Conservation (phyloP, 2,329 filamentous ascomycete genomes). For the Aspergillus udagawae region DNA sequence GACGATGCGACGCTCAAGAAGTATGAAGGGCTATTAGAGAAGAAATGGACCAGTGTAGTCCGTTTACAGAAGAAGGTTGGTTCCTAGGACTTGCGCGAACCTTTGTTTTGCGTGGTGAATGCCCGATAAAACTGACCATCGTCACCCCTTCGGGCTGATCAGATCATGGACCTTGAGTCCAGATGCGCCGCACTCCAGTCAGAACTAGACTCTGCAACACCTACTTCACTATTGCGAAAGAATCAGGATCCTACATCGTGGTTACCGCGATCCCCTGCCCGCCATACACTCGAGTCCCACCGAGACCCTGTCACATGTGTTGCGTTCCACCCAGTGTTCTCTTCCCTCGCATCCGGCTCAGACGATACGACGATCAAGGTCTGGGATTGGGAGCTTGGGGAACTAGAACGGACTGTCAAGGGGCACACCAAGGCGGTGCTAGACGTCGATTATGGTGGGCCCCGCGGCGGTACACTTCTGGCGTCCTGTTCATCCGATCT, state of each 20-base stretch:
- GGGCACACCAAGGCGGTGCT: conserved; percentile 85
- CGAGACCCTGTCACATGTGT: conserved; percentile 77
- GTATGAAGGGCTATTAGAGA: conserved; percentile 87
- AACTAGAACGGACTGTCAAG: conserved; percentile 85
- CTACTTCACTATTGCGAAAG: conserved; percentile 68
- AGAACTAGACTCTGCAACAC: conserved; percentile 81
- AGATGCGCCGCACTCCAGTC: conserved; percentile 68
- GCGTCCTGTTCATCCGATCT: conserved; percentile 84
- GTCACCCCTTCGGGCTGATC: conserved; percentile 1
- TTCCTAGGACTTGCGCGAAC: neutral
- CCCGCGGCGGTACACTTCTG: conserved; percentile 71
- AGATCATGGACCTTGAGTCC: conserved; percentile 91
- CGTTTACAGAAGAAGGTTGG: conserved; percentile 85
- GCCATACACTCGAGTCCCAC: conserved; percentile 80
- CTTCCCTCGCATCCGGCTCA: conserved; percentile 81
- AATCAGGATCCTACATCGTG: conserved; percentile 82
- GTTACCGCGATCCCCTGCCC: conserved; percentile 78
- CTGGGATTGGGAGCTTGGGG: conserved; percentile 94
- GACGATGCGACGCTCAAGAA: conserved; percentile 80
- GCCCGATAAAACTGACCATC: conserved; percentile 9
- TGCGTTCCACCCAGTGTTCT: conserved; percentile 89
- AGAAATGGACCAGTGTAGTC: conserved; percentile 98
- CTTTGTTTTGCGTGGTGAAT: neutral
- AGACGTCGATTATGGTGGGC: conserved; percentile 87
- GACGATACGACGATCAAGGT: conserved; percentile 95